These are phyloP conservation scores for Fusarium circinatum DNA, from an alignment of 2,329 filamentous ascomycete species.

Conservation along the genomic window DNA sequence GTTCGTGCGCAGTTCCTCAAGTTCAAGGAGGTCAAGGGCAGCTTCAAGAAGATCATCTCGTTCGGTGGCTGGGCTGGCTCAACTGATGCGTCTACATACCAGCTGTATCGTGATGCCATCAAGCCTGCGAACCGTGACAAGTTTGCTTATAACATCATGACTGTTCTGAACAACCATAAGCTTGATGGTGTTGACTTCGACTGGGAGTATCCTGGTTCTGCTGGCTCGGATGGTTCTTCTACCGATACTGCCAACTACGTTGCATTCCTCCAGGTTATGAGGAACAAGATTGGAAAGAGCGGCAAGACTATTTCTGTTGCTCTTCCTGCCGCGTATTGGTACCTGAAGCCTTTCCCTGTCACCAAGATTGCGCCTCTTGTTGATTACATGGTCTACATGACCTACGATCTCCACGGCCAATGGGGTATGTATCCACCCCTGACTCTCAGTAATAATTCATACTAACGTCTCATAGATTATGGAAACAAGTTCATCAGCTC, in stretches of 20 bases:
- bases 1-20: conserved; percentile 44
- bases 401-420: conserved; percentile 51
- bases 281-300: conserved; percentile 42
- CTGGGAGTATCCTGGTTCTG: conserved; percentile 58
- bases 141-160: conserved; percentile 50
- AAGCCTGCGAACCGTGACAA: conserved; percentile 50
- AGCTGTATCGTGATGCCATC: conserved; percentile 45
- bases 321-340: conserved; percentile 53
- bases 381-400: conserved; percentile 53
- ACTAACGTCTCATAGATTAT: conserved; percentile 35
- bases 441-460: not conserved
- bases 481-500: conserved; percentile 40
- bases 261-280: conserved; percentile 47
- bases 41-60: conserved; percentile 49
- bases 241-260: conserved; percentile 50
- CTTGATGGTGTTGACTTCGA: conserved; percentile 59
- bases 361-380: conserved; percentile 44
- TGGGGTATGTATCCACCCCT: conserved; percentile 36
- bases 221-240: conserved; percentile 36
- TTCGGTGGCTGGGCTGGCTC: conserved; percentile 52
- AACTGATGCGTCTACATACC: conserved; percentile 39
- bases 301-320: conserved; percentile 50
- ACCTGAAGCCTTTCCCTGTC: conserved; percentile 51
- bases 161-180: conserved; percentile 52
- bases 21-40: conserved; percentile 44